Evolutionary conservation across 352 stramenopile species (phyloP), one percentile per base, ranked within the genome.

Genomic region (Globisporangium nagaii): DNA sequence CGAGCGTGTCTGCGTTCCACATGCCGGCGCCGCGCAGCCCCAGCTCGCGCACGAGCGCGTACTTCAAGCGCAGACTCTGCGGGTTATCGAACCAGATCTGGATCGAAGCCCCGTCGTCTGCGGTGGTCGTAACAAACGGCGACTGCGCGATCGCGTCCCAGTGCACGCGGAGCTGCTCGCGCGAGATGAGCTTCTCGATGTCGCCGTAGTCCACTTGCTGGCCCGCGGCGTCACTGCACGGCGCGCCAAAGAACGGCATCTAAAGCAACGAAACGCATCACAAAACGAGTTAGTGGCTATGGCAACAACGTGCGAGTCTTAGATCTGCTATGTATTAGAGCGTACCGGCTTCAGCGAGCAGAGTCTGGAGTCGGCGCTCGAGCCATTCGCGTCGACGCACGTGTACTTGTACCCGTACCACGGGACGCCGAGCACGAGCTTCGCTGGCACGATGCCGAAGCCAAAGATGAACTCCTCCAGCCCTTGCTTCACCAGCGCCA

Each of bases 351-450:
- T 36, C 48, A 84, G 72, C 1, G 35, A 31, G 31, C 71, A 84
- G 24, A 79, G n/a, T 7, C 4, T 5, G 4, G 36, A 25, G n/a
- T 15, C n/a, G 11, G 17, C 60, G 15, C 20, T 4, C 4, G 28
- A 25, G 30, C 15, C 6, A n/a, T 19, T 50, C 22, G 43, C 37
- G 11, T 36, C 15, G 22, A 68, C 27, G 54, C 88, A 97, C 44
- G 51, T 55, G 65, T 97, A 97, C 28, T 70, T 57, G 67, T 97
- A 97, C 44, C 80, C 88, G 52, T 97, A 97, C 88, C 88, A 97
- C 4, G 88, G 88, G 35, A 97, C 63, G 10, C 90, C 90, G 0
- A 97, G 68, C 54, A 97, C 78, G 37, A 97, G 65, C 63, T 97
- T 96, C 17, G 60, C 41, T 4, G 82, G 65, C 7, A 49, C 22